phyloP scores from a whole-genome alignment of 345 rosid species.

The Trapa incisa region DNA sequence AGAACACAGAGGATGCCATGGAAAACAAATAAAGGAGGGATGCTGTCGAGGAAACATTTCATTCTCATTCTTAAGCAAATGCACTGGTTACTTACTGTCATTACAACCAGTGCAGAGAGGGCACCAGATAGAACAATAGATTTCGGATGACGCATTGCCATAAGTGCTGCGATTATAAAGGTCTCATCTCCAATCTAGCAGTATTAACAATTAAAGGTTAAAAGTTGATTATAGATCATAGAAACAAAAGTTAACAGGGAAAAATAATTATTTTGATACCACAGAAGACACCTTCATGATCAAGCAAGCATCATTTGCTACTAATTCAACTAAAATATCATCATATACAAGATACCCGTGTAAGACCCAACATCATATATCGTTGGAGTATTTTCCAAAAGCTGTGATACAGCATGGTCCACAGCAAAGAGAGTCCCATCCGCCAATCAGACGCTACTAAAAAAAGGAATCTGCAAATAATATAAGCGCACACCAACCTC shows the following conservation, averaged over 20 bases:
- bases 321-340: background rate
- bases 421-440: background rate
- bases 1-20: background rate
- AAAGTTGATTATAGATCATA: background rate
- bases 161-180: slow-evolving; percentile 94
- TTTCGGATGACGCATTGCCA: slow-evolving; percentile 99
- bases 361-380: background rate
- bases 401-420: background rate
- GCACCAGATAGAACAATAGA: slow-evolving; percentile 91
- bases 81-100: slow-evolving; percentile 62
- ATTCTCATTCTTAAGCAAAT: background rate
- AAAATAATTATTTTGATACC: background rate
- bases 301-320: background rate
- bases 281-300: background rate
- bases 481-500: slow-evolving; percentile 48
- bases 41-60: background rate
- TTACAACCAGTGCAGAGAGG: slow-evolving; percentile 75
- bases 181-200: slow-evolving; percentile 95
- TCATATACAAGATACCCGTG: background rate
- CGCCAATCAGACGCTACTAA: background rate
- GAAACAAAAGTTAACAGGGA: background rate
- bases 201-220: slow-evolving; percentile 3
- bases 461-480: background rate
- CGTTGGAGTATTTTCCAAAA: background rate
- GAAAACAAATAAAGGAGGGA: background rate